Percentiles rank a stretch among this genome's conserved stretches.
phyloP scores from a whole-genome alignment of 2,329 filamentous ascomycete species.

The Aspergillus sp. region DNA sequence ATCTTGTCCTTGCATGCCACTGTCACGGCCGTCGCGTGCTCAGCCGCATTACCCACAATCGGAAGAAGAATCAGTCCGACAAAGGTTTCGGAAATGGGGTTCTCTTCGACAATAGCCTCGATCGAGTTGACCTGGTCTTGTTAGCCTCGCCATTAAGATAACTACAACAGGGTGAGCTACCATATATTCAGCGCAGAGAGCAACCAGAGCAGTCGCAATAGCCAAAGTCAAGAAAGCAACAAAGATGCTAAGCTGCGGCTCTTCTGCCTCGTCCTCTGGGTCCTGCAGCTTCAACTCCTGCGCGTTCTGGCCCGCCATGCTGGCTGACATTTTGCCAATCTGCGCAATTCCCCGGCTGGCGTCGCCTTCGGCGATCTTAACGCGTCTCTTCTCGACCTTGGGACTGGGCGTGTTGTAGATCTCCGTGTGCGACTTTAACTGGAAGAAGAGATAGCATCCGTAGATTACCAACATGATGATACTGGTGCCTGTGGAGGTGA shows the following conservation, averaged over 20 bases:
- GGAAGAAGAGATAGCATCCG: slow-evolving; percentile 79
- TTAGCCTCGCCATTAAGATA: not conserved
- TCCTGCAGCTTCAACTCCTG: slow-evolving; percentile 45
- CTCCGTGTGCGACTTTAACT: slow-evolving; percentile 75
- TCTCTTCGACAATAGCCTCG: slow-evolving; percentile 46
- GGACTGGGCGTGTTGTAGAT: slow-evolving; percentile 77
- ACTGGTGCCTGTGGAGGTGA: slow-evolving; percentile 43
- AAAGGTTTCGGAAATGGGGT: slow-evolving; percentile 53
- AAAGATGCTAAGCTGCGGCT: slow-evolving; percentile 66
- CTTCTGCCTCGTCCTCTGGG: slow-evolving; percentile 66
- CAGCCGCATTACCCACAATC: slow-evolving; percentile 63
- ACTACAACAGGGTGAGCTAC: slow-evolving; percentile 22
- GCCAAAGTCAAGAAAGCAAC: slow-evolving; percentile 69
- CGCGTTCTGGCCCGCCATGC: slow-evolving; percentile 47
- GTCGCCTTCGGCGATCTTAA: slow-evolving; percentile 47
- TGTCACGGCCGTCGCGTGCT: slow-evolving; percentile 61
- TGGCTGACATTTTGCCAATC: slow-evolving; percentile 50
- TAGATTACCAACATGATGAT: slow-evolving; percentile 84
- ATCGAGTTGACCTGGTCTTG: slow-evolving; percentile 47
- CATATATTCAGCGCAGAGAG: slow-evolving; percentile 67
- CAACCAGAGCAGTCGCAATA: slow-evolving; percentile 72
- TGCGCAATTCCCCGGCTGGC: slow-evolving; percentile 46
- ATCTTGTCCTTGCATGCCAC: slow-evolving; percentile 63
- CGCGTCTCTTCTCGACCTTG: slow-evolving; percentile 62
- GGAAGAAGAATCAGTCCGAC: slow-evolving; percentile 61